Percentiles rank a stretch among this genome's conserved stretches.
These are phyloP conservation scores for Wickerhamiella azymoides DNA, from an alignment of 805 yeast genomes.

Conservation along the genomic window DNA sequence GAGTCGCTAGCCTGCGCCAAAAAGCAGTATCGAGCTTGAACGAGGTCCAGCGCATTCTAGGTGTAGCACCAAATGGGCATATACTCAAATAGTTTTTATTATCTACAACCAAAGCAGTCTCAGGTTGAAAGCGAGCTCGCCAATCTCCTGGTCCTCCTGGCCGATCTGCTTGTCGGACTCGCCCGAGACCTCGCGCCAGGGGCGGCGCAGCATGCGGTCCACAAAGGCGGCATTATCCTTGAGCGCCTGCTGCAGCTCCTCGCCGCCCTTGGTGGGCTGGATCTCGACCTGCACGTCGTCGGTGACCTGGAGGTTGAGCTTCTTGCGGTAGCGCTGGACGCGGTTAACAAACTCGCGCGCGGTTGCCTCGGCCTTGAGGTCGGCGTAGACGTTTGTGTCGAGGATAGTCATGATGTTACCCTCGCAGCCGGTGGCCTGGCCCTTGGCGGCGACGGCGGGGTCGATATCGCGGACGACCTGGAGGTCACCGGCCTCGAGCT, in stretches of 20 bases:
- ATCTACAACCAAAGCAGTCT: constrained; percentile 50
- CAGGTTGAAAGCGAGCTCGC: constrained; percentile 65
- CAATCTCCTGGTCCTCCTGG: constrained; percentile 74
- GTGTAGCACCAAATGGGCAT: too few relatives aligned
- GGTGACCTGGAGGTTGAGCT: constrained; percentile 85
- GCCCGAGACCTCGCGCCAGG: constrained; percentile 35
- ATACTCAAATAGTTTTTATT: too few relatives aligned
- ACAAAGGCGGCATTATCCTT: constrained; percentile 52
- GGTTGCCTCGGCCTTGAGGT: constrained; percentile 81
- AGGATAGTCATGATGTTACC: constrained; percentile 79
- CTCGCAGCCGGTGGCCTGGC: constrained; percentile 78
- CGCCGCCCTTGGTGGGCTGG: constrained; percentile 46
- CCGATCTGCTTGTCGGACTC: constrained; percentile 44
- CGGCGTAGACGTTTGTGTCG: constrained; percentile 78
- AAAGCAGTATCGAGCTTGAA: too few relatives aligned
- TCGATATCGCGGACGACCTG: constrained; percentile 83
- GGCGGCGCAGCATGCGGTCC: constrained; percentile 61
- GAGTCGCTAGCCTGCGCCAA: too few relatives aligned
- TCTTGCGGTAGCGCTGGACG: constrained; percentile 93
- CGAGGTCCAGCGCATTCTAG: too few relatives aligned
- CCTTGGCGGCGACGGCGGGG: constrained; percentile 40
- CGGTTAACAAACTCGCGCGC: constrained; percentile 96
- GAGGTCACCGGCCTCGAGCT: constrained; percentile 73
- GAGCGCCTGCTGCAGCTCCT: constrained; percentile 41
- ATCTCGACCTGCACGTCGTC: constrained; percentile 89